These are phyloP conservation scores for Zalaria obscura DNA, from an alignment of 2,329 filamentous ascomycete species.

Conservation along the genomic window DNA sequence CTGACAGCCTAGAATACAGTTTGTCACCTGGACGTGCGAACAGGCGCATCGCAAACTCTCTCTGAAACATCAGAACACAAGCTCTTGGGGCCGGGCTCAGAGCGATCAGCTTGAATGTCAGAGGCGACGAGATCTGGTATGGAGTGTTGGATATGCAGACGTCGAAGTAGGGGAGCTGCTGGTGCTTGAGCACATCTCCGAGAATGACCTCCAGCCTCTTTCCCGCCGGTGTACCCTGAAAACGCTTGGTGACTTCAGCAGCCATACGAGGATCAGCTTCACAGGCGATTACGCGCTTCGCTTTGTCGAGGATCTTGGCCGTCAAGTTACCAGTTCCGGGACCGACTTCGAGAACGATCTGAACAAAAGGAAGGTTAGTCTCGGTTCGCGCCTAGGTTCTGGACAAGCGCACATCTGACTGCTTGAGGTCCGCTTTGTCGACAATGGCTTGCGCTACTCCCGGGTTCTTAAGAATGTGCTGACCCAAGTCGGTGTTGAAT, in stretches of 20 bases:
- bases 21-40: constrained; percentile 80
- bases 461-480: constrained; percentile 87
- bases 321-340: constrained; percentile 84
- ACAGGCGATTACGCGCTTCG: constrained; percentile 70
- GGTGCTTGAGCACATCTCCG: constrained; percentile 81
- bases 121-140: constrained; percentile 71
- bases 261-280: constrained; percentile 96
- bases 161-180: constrained; percentile 63
- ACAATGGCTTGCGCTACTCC: constrained; percentile 73
- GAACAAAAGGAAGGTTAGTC: not conserved
- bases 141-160: constrained; percentile 72
- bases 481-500: constrained; percentile 84
- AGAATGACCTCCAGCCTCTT: constrained; percentile 77
- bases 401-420: constrained; percentile 47
- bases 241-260: constrained; percentile 83
- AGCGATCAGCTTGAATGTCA: constrained; percentile 81
- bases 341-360: constrained; percentile 76
- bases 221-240: constrained; percentile 75
- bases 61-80: constrained; percentile 90
- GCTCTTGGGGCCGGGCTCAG: constrained; percentile 68
- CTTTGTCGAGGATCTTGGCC: constrained; percentile 74
- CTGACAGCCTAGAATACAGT: constrained; percentile 77
- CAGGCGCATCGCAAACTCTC: constrained; percentile 82
- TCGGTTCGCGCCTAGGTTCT: not conserved
- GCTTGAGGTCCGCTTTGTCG: constrained; percentile 77